These are phyloP conservation scores for Boletus eberwhitei DNA, from an alignment of 768 basidiomycete species.

Conservation along the genomic window DNA sequence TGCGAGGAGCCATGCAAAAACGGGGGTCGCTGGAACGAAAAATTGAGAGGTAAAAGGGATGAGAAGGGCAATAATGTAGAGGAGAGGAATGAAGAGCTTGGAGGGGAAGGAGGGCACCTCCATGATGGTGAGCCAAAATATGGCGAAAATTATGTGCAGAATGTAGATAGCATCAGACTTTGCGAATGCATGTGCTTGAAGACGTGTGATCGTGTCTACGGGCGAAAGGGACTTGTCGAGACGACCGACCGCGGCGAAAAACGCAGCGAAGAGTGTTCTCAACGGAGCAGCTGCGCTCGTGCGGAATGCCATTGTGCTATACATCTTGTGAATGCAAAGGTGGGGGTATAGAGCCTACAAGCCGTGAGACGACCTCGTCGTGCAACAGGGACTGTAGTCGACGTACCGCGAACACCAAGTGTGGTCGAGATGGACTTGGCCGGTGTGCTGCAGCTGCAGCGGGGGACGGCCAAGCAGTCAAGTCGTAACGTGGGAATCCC, in stretches of 20 bases:
- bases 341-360: not conserved
- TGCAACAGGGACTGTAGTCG: not conserved
- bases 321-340: not conserved
- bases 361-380: not conserved
- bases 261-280: constrained; percentile 37
- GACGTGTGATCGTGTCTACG: constrained; percentile 54
- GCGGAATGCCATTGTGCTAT: constrained; percentile 3
- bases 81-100: constrained; percentile 74
- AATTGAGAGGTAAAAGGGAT: constrained; percentile 89
- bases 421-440: no score
- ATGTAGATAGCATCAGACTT: constrained; percentile 59
- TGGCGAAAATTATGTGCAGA: constrained; percentile 57
- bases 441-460: not conserved
- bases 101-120: constrained; percentile 61
- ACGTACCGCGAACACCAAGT: not conserved
- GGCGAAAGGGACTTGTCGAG: constrained; percentile 80
- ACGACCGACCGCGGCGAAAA: constrained; percentile 59
- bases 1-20: constrained; percentile 81
- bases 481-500: not conserved
- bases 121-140: constrained; percentile 76
- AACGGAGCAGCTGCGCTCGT: not conserved
- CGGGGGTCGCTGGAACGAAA: constrained; percentile 82
- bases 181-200: constrained; percentile 56
- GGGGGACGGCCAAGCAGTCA: not conserved
- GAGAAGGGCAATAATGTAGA: constrained; percentile 67